phyloP scores from a whole-genome alignment of 345 rosid species.

The Angophora floribunda region DNA sequence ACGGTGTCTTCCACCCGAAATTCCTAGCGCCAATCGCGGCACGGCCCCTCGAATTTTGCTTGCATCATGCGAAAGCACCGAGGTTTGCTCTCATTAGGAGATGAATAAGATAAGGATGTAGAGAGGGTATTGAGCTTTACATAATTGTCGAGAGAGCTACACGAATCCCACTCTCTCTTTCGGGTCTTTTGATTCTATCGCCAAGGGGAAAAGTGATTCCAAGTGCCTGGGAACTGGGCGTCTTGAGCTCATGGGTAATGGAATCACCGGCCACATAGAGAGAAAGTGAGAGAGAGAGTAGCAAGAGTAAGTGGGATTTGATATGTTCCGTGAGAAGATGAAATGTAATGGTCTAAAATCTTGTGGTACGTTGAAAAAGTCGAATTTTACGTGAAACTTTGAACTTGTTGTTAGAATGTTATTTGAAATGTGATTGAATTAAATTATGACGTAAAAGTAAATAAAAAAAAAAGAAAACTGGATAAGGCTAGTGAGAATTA shows the following conservation, averaged over 20 bases:
- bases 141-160: neutral
- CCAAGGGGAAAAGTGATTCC: constrained; percentile 1
- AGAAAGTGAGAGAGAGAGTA: neutral
- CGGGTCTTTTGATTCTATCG: neutral
- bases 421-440: neutral
- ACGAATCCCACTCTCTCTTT: neutral
- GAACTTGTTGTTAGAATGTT: neutral
- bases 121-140: neutral
- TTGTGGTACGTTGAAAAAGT: no score
- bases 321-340: neutral
- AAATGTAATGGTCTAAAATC: neutral
- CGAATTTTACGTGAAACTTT: neutral
- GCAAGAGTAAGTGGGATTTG: neutral
- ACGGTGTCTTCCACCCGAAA: neutral
- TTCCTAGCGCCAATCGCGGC: neutral
- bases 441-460: neutral
- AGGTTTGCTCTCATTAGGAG: neutral
- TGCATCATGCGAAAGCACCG: neutral
- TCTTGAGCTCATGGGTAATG: constrained; percentile 7
- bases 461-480: neutral
- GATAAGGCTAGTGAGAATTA: neutral
- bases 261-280: constrained; percentile 2
- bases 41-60: neutral
- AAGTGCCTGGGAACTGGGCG: neutral
- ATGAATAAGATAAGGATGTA: neutral